phyloP scores from a whole-genome alignment of 352 stramenopile genomes.

The Plasmopara halstedii region DNA sequence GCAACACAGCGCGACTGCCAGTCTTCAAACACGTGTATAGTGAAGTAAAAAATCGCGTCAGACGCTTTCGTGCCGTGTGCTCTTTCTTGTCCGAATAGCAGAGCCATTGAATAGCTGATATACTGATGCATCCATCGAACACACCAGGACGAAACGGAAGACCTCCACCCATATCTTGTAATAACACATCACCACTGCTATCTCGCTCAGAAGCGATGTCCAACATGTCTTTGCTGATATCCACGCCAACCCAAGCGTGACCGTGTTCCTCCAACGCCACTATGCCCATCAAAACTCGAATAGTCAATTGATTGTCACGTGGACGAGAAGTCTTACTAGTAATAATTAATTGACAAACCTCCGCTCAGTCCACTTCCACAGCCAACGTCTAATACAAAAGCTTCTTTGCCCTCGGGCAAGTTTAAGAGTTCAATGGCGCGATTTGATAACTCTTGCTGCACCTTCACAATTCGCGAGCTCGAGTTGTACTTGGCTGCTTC shows the following conservation, averaged over 20 bases:
- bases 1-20: conserved; percentile 92
- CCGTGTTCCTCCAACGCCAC: conserved; percentile 87
- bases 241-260: conserved; percentile 96
- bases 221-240: conserved; percentile 99
- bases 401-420: conserved; percentile 76
- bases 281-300: conserved; percentile 18
- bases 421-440: conserved; percentile 97
- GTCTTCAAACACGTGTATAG: conserved; percentile 84
- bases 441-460: conserved; percentile 93
- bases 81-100: conserved; percentile 98
- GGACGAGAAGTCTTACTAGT: background rate
- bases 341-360: conserved; percentile 40
- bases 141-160: conserved; percentile 95
- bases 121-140: conserved; percentile 99
- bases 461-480: conserved; percentile 88
- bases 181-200: conserved; percentile 81
- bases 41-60: conserved; percentile 96
- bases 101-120: conserved; percentile 99
- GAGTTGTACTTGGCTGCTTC: conserved; percentile 91
- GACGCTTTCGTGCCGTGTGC: conserved; percentile 89
- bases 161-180: conserved; percentile 97
- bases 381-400: conserved; percentile 95
- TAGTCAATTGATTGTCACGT: conserved; percentile 2
- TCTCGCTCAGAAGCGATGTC: conserved; percentile 94
- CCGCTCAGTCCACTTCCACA: conserved; percentile 96